A percentile compares a stretch with the other conserved stretches of the same genome.
These are phyloP conservation scores for Aethionema arabicum DNA, from an alignment of 345 rosid species.

Conservation along the genomic window DNA sequence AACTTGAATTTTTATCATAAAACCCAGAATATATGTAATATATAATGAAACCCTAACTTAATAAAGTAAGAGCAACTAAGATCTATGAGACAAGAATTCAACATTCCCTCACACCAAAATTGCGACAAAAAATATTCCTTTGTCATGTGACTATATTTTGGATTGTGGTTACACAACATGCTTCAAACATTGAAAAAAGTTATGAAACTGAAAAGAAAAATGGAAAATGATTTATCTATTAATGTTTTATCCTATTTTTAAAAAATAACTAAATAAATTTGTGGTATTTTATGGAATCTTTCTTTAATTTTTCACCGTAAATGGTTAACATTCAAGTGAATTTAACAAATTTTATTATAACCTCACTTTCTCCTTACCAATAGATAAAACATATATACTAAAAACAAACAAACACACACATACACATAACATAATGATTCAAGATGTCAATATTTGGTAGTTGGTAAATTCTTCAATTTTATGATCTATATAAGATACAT, in stretches of 20 bases:
- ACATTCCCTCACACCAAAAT: conserved; percentile 28
- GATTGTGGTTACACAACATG: conserved; percentile 30
- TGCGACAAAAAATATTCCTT: conserved; percentile 37
- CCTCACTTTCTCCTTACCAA: no score
- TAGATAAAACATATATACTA: no score
- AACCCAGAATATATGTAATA: background rate
- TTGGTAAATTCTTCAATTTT: no score
- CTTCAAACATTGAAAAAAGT: conserved; percentile 2
- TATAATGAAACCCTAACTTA: conserved; percentile 15
- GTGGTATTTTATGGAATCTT: no score
- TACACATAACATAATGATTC: background rate
- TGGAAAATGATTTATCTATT: no score
- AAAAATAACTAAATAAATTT: no score
- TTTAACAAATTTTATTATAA: no score
- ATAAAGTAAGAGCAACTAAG: conserved; percentile 25
- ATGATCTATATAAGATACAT: no score
- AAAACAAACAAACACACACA: no score
- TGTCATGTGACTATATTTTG: conserved; percentile 34
- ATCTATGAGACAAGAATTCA: conserved; percentile 31
- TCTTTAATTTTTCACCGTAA: no score
- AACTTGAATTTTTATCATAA: background rate
- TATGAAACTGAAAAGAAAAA: background rate
- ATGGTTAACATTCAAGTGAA: no score
- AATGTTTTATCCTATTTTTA: no score
- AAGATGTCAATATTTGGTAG: background rate